Conservation (phyloP, 140 eudicot species). For the Anethum foeniculum region DNA sequence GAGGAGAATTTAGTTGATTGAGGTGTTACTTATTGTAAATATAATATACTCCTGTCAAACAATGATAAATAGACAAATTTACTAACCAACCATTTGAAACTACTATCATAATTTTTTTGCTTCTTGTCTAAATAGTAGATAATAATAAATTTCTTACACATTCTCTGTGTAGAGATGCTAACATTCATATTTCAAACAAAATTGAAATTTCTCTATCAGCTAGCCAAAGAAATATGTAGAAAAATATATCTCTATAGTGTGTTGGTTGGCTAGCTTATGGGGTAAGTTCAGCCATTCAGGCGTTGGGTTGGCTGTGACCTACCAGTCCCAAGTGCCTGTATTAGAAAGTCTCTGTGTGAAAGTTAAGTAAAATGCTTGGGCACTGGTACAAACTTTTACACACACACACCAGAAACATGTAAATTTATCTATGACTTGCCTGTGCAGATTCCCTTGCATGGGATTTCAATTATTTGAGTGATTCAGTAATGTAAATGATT, state of each 20-base stretch:
- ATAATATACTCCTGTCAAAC: background rate
- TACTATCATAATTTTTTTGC: too few species aligned
- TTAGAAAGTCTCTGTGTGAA: background rate
- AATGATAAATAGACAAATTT: background rate
- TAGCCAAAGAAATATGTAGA: background rate
- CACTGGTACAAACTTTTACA: background rate
- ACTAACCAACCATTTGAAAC: too few species aligned
- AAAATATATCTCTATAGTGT: background rate
- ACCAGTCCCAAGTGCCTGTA: background rate
- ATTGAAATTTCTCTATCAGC: too few species aligned
- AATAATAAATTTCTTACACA: too few species aligned
- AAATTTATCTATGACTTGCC: background rate
- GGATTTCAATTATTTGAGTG: background rate
- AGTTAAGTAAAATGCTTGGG: background rate
- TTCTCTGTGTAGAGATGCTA: too few species aligned
- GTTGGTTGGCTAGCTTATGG: conserved; percentile 1
- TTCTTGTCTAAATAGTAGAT: too few species aligned
- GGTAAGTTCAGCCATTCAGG: background rate
- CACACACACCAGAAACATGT: background rate
- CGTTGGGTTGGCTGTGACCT: background rate
- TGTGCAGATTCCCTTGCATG: background rate
- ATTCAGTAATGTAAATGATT: background rate
- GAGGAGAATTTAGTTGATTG: too few species aligned
- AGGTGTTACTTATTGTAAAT: too few species aligned
- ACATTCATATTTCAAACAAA: too few species aligned